Percentiles rank a stretch among this genome's conserved stretches.
phyloP scores from a whole-genome alignment of 257 asterid species.

The Leptodermis oblonga region DNA sequence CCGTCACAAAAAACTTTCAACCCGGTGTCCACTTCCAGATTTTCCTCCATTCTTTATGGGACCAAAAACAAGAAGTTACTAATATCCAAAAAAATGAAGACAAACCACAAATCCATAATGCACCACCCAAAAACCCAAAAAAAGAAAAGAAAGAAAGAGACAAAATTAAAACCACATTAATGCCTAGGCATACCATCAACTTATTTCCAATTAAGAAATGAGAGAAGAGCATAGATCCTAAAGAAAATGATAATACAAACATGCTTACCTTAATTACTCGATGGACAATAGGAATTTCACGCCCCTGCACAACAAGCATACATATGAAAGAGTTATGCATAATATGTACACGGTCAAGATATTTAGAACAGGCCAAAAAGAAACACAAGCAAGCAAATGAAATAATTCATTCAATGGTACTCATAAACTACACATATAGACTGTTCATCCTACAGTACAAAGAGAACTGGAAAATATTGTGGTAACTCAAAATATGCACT shows the following conservation, averaged over 20 bases:
- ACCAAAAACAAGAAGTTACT: neutral
- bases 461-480: neutral
- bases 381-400: constrained; percentile 1
- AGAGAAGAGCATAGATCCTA: neutral
- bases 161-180: neutral
- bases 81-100: no score
- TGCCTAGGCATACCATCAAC: neutral
- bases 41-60: neutral
- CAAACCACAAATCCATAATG: no score
- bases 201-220: constrained; percentile 11
- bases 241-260: constrained; percentile 7
- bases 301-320: constrained; percentile 55
- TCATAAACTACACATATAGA: neutral
- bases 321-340: neutral
- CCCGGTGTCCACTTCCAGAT: neutral
- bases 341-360: constrained; percentile 2
- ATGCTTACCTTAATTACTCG: constrained; percentile 84
- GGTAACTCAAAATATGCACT: neutral
- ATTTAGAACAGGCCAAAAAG: neutral
- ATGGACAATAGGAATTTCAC: constrained; percentile 99
- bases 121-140: no score
- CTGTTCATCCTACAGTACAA: neutral
- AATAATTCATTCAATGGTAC: neutral
- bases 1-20: neutral
- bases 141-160: neutral